Percentiles rank a stretch among this genome's conserved stretches.
These are phyloP conservation scores for Neolentinus lepideus DNA, from an alignment of 1,284 basidiomycete species.

Conservation along the genomic window DNA sequence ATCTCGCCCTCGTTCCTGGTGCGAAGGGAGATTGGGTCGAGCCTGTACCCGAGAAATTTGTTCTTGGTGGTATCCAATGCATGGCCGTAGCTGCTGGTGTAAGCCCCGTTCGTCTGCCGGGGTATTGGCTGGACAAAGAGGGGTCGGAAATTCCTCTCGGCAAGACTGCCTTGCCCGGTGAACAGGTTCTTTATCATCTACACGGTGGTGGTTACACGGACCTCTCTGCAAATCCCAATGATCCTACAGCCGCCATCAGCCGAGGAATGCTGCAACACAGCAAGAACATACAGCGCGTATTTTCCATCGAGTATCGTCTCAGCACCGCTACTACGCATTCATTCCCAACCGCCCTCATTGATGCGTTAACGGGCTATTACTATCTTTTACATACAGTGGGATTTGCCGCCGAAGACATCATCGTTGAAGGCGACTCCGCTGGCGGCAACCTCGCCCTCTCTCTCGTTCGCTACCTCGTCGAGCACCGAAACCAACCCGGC, in stretches of 20 bases:
- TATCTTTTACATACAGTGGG: slow-evolving; percentile 32
- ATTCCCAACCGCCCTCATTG: slow-evolving; percentile 43
- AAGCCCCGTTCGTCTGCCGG: slow-evolving; percentile 36
- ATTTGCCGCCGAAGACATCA: slow-evolving; percentile 35
- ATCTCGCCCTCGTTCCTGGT: slow-evolving; percentile 30
- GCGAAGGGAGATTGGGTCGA: slow-evolving; percentile 49
- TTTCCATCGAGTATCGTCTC: slow-evolving; percentile 28
- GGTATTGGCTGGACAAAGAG: slow-evolving; percentile 47
- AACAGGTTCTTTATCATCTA: slow-evolving; percentile 44
- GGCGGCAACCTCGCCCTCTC: slow-evolving; percentile 45
- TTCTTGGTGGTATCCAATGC: slow-evolving; percentile 38
- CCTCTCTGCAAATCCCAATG: slow-evolving; percentile 35
- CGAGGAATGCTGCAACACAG: slow-evolving; percentile 13
- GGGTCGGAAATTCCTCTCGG: slow-evolving; percentile 25
- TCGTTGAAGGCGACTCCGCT: slow-evolving; percentile 47
- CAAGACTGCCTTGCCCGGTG: slow-evolving; percentile 31
- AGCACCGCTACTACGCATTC: slow-evolving; percentile 21
- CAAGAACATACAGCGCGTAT: slow-evolving; percentile 19
- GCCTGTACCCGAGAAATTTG: slow-evolving; percentile 32
- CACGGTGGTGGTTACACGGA: slow-evolving; percentile 44
- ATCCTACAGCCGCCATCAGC: slow-evolving; percentile 20
- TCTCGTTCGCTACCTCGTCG: slow-evolving; percentile 26
- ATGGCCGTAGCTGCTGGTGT: slow-evolving; percentile 37
- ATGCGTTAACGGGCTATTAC: slow-evolving; percentile 36
- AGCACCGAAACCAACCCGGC: slow-evolving; percentile 25